Evolutionary conservation across 2,329 filamentous ascomycete species (phyloP), one percentile per base, ranked within the genome.

Genomic region (Chaetomium globosum): DNA sequence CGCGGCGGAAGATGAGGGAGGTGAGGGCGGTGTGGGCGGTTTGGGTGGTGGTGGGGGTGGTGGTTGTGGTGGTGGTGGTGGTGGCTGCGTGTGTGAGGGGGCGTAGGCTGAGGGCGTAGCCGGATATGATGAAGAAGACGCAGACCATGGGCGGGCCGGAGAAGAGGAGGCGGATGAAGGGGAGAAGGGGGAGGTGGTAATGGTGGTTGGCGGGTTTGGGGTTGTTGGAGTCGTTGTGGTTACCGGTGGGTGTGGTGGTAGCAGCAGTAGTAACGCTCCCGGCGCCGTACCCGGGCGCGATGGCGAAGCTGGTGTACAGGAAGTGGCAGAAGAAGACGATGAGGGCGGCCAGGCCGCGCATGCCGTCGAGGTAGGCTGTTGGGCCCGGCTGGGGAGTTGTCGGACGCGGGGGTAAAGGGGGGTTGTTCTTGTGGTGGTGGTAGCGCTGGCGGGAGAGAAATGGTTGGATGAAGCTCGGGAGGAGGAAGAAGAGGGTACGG

Each of bases 61-160:
- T 74, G 74, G n/a, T 68, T 69, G 46, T 36, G 52, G n/a, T 13
- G 36, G 36, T 4, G 36, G 36, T 16, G 12, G 36, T 39, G 16
- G 5, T 43, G 39, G 16, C 16, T 3, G 39, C 39, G 3, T 5
- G 39, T 3, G 39, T 43, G 4, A 43, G 16, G 3, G 39, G 39
- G 13, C 39, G 39, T 5, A 87, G 80, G 33, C 81, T 83, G 13
- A 89, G 77, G 2, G 85, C 86, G 73, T 87, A 88, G 23, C 85
- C 85, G 0, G 84, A 86, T 53, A 87, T 83, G 71, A 87, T 81
- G 72, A 87, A 88, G 77, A 88, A 88, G 68, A 87, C 75, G 74
- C 81, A 83, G 48, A 87, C 85, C 70, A 84, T 84, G 0, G 83
- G 80, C 3, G 82, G 83, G 0, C 84, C 85, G 59, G 82, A 81